Evolutionary conservation across 1,139 yeast species (phyloP).

Genomic region (Protomyces inundatus): DNA sequence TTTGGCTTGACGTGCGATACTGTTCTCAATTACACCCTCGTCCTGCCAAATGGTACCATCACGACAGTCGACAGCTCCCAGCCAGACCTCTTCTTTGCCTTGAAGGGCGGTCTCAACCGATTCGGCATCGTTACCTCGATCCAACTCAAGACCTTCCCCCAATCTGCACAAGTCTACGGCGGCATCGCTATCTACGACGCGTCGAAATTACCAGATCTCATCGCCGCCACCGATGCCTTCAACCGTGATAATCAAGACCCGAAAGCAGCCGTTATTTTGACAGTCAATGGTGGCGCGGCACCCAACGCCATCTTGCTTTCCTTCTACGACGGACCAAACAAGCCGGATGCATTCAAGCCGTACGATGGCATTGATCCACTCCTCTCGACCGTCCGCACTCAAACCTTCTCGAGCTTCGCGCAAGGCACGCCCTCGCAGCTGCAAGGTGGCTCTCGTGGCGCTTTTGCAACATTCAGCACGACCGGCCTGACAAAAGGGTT

Average conservation of each 20-base stretch:
- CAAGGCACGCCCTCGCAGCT: background rate
- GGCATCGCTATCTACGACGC: background rate
- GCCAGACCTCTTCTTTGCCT: slow-evolving; percentile 17
- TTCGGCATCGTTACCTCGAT: slow-evolving; percentile 17
- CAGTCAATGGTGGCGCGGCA: slow-evolving; percentile 4
- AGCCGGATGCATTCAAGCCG: slow-evolving; percentile 6
- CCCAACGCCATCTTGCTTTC: slow-evolving; percentile 4
- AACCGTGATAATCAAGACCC: background rate
- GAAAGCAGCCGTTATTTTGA: slow-evolving; percentile 2
- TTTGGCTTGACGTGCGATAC: slow-evolving; percentile 12
- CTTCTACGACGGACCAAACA: slow-evolving; percentile 6
- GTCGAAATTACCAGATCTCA: slow-evolving; percentile 1
- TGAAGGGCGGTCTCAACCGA: slow-evolving; percentile 13
- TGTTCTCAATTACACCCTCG: slow-evolving; percentile 4
- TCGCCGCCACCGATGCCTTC: slow-evolving; percentile 3
- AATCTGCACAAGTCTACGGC: slow-evolving; percentile 1
- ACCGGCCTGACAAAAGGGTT: background rate
- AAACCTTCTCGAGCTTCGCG: slow-evolving; percentile 1
- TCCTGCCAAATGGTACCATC: slow-evolving; percentile 16
- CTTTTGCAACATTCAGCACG: slow-evolving; percentile 9
- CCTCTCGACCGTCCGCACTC: background rate
- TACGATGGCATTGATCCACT: background rate
- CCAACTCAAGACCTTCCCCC: background rate
- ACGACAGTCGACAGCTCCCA: background rate
- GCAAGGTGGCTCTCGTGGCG: slow-evolving; percentile 6